Evolutionary conservation across 805 yeast species (phyloP), one percentile per base, ranked within the genome.

Genomic region (Saccharomyces kudriavzevii): DNA sequence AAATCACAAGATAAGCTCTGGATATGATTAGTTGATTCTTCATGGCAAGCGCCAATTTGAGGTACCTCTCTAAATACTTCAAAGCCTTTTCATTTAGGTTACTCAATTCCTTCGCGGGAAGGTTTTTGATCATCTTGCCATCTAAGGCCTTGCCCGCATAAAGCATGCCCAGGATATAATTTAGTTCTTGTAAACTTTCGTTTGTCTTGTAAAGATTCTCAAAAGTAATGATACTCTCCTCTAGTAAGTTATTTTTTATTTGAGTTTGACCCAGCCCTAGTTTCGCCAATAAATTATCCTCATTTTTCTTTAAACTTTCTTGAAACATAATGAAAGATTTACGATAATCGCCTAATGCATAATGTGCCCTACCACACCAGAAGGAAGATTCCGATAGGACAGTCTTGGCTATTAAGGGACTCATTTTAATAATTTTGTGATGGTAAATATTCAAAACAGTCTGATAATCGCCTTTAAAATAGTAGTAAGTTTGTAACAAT

Each of bases 211-310:
- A 77, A 47, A 89, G 74, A 47, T 81, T 80, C 66, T 92, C 98
- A 63, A 89, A 87, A 0, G 96, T 83, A 58, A 91, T 77, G 58
- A 86, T 81, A 11, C 98, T 94, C 66, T 91, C 97, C 61, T 88
- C 90, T 10, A 80, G 66, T 45, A 86, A 80, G 48, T 84, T 84
- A 65, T 91, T 84, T 51, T 82, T 77, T 52, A 85, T 79, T 65
- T 89, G 90, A 1, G 96, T 79, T 67, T 89, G 95, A 1, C 95
- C 96, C 54, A 87, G 77, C 29, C 97, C 98, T 52, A 91, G 74
- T 59, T 82, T 82, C 0, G 97, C 84, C 22, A 86, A 76, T 3
- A 84, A 63, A 60, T 87, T 87, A 49, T 72, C 75, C 40, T 83
- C 87, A 63, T 86, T 82, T 40, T 78, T 71, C 56, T 81, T 82